Evolutionary conservation across 768 basidiomycete genomes (phyloP).

Genomic region (Melanogaster broomeanus): DNA sequence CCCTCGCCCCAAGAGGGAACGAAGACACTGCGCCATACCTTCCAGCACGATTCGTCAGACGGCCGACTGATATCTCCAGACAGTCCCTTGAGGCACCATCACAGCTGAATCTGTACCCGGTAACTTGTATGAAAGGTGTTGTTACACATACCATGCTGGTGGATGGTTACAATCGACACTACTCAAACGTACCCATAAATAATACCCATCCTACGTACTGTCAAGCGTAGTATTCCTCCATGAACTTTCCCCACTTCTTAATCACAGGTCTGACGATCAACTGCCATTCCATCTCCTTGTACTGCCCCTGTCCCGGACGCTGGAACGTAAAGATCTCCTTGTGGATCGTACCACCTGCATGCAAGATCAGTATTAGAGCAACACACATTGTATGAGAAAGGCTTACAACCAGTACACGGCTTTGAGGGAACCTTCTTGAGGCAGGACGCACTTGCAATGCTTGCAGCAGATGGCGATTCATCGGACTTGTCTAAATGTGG

Average conservation of each 20-base stretch:
- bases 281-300: conserved; percentile 74
- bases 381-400: conserved; percentile 29
- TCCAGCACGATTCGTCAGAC: too few species aligned
- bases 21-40: too few species aligned
- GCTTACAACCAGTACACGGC: conserved; percentile 49
- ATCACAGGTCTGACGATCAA: conserved; percentile 72
- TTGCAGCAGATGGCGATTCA: conserved; percentile 11
- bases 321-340: conserved; percentile 80
- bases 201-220: neutral
- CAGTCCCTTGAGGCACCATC: too few species aligned
- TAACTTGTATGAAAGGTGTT: too few species aligned
- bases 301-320: conserved; percentile 50
- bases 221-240: conserved; percentile 37
- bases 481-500: conserved; percentile 38
- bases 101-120: too few species aligned
- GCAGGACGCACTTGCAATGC: conserved; percentile 4
- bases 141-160: too few species aligned
- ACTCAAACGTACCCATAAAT: too few species aligned
- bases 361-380: neutral
- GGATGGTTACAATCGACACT: too few species aligned
- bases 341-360: conserved; percentile 57
- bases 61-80: too few species aligned
- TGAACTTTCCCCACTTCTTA: conserved; percentile 74
- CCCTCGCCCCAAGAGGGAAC: too few species aligned
- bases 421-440: conserved; percentile 20